These are phyloP conservation scores for Arachis stenosperma DNA, from an alignment of 306 rosid species.

Conservation along the genomic window DNA sequence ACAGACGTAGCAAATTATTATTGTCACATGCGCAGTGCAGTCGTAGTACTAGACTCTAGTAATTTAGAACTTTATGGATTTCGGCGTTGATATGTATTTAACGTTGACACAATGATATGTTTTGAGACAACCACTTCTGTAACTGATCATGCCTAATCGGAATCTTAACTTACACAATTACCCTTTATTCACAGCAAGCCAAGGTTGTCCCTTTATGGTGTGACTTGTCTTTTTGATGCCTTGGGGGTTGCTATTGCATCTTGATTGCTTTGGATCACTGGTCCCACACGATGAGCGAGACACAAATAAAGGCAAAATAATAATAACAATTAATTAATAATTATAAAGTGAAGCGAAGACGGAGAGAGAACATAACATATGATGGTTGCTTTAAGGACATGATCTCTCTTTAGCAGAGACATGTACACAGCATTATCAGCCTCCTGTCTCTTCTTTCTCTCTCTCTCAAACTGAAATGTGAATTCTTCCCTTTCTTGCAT, in stretches of 20 bases:
- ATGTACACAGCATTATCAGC: slow-evolving; percentile 38
- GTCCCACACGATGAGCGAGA: slow-evolving; percentile 27
- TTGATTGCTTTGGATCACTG: not conserved
- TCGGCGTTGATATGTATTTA: slow-evolving; percentile 30
- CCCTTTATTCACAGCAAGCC: slow-evolving; percentile 1
- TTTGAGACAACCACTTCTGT: not conserved
- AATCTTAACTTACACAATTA: not conserved
- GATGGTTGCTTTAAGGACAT: slow-evolving; percentile 35
- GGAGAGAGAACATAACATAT: not conserved
- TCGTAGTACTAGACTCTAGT: too few species aligned
- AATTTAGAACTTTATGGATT: not conserved
- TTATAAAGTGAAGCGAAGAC: not conserved
- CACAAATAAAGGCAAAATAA: not conserved
- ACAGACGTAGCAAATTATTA: too few species aligned
- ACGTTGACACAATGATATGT: slow-evolving; percentile 31
- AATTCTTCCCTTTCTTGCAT: not conserved
- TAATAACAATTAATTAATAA: not conserved
- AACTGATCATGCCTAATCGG: not conserved
- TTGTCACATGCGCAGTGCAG: too few species aligned
- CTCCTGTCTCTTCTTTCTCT: slow-evolving; percentile 39
- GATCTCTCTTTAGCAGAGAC: slow-evolving; percentile 28
- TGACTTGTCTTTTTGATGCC: not conserved
- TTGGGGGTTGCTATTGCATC: too few species aligned
- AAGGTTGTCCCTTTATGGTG: not conserved
- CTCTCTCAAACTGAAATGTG: slow-evolving; percentile 27